Percentiles rank a stretch among this genome's conserved stretches.
These are phyloP conservation scores for Fusarium coicis DNA, from an alignment of 2,329 filamentous ascomycete genomes.

Conservation along the genomic window DNA sequence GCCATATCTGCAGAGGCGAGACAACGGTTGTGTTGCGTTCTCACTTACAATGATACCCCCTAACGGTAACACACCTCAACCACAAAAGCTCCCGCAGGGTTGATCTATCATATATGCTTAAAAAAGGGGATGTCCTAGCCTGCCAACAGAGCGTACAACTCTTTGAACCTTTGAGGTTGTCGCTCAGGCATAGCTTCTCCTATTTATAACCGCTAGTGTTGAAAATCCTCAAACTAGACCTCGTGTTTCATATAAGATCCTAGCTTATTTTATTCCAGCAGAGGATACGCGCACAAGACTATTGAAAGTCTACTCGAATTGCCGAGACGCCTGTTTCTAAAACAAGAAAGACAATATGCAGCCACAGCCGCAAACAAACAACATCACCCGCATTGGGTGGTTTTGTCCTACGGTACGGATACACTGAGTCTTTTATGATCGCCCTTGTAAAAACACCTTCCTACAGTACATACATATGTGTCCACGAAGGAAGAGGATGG, in stretches of 20 bases:
- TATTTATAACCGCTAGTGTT: slow-evolving; percentile 31
- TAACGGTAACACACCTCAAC: slow-evolving; percentile 1
- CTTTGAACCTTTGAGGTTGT: background rate
- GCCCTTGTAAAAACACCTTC: background rate
- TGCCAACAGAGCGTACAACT: background rate
- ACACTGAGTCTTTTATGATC: background rate
- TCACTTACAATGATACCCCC: slow-evolving; percentile 10
- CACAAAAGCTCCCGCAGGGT: background rate
- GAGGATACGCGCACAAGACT: slow-evolving; percentile 18
- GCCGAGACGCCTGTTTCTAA: slow-evolving; percentile 16
- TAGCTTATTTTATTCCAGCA: slow-evolving; percentile 5
- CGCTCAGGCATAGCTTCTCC: background rate
- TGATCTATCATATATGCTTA: slow-evolving; percentile 23
- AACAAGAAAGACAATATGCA: slow-evolving; percentile 5
- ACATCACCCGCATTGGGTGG: slow-evolving; percentile 3
- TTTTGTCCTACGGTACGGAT: slow-evolving; percentile 2
- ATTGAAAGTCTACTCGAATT: slow-evolving; percentile 24
- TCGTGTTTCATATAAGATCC: slow-evolving; percentile 29
- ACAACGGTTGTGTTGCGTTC: slow-evolving; percentile 1
- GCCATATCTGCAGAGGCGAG: slow-evolving; percentile 23
- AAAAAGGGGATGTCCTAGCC: background rate
- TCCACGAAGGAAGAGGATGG: background rate
- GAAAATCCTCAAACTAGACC: slow-evolving; percentile 12
- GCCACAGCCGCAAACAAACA: slow-evolving; percentile 29
- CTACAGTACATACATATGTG: background rate